Base-by-base conservation (phyloP, 2,329 filamentous ascomycete genomes). In the Sphaerulina vaccinii region DNA sequence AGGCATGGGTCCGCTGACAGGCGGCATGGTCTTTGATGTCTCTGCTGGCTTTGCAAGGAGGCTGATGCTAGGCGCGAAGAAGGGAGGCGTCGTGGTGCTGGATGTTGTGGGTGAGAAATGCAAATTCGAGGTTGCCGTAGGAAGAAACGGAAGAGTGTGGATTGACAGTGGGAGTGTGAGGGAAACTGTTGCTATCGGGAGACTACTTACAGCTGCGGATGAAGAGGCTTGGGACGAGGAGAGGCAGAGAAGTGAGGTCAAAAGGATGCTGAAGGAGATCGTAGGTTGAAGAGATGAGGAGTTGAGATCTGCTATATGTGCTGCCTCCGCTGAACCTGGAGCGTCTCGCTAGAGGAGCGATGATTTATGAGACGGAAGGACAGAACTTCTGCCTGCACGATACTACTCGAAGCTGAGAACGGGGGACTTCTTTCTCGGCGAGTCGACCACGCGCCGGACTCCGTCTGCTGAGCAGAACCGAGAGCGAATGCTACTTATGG, bases 101-200 rank as follows among this genome's bases (percentile, higher is more conserved):
- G 88, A 95, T 57, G 87, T 90, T 65, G 73, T 97, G 11, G 91
- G 86, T 2, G 84, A 85, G 52, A 92, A 89, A 48, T 72, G 96
- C 11, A 84, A 87, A 16, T 99, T 97, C 69, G 93, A 99, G 76
- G 88, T 95, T 54, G 92, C 92, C 0, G 88, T 96, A 7, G 93
- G 93, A 15, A 83, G 90, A 65, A 99, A 99, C 70, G 93, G 93
- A 35, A 86, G 83, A 69, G 81, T 97, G 18, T 97, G 93, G 90
- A 87, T 97, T 11, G 85, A 92, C 65, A 90, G 87, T 51, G 87
- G 86, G 22, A 86, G 78, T 56, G 74, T 86, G 32, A 86, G 81
- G 72, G 84, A 83, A 24, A 85, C 90, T 6, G 75, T 96, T 56
- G 80, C 83, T 1, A 87, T 97, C 50, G 92, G 91, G 1, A 83